A percentile compares a stretch with the other conserved stretches of the same genome.
Conservation (phyloP, 139 green algal species). For the Ulvella scutata region DNA sequence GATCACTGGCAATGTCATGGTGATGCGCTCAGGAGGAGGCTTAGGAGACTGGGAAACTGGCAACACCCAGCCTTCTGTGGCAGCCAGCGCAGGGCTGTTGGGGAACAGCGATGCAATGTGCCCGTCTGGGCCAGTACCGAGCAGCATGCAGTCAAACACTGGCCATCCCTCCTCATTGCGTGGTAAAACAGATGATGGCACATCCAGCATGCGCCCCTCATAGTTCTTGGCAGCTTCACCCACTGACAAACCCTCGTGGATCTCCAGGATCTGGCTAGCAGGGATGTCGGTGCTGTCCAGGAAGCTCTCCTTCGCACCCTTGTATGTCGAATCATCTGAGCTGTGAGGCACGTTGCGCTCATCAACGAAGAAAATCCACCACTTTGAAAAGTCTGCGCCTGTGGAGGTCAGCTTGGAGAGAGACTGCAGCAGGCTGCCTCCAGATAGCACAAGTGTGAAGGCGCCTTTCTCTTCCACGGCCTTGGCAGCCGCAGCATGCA, state of each 20-base stretch:
- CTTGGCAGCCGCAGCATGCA: constrained; percentile 26
- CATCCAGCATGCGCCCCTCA: constrained; percentile 43
- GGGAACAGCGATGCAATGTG: constrained; percentile 97
- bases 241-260: constrained; percentile 27
- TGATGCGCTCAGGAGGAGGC: constrained; percentile 92
- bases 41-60: constrained; percentile 86
- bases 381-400: constrained; percentile 50
- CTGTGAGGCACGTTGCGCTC: constrained; percentile 69
- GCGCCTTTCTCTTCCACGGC: constrained; percentile 47
- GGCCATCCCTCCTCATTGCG: constrained; percentile 37
- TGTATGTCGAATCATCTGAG: constrained; percentile 58
- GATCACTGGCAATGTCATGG: constrained; percentile 71
- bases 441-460: constrained; percentile 74
- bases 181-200: constrained; percentile 36
- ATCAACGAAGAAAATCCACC: constrained; percentile 65
- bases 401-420: constrained; percentile 33
- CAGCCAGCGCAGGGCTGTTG: constrained; percentile 40
- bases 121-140: constrained; percentile 92
- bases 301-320: constrained; percentile 47
- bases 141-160: constrained; percentile 77
- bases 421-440: constrained; percentile 46
- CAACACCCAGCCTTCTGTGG: constrained; percentile 65
- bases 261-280: constrained; percentile 21
- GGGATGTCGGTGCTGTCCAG: constrained; percentile 53
- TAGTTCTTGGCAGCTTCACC: constrained; percentile 42